These are phyloP conservation scores for Fusarium ambrosium DNA, from an alignment of 2,329 filamentous ascomycete genomes.

Conservation along the genomic window DNA sequence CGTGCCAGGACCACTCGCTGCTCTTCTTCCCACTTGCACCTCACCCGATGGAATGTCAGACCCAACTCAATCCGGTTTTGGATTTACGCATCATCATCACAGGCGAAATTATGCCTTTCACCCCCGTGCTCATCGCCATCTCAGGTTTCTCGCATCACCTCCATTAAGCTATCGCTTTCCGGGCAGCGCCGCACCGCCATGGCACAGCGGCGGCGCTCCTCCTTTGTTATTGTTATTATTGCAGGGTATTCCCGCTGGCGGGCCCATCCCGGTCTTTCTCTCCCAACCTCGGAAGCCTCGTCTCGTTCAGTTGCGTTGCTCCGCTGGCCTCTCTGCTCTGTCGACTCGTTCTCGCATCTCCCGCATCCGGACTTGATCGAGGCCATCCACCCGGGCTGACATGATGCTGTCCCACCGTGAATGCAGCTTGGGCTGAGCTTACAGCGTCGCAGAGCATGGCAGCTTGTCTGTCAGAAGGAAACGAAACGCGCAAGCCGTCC, in stretches of 20 bases:
- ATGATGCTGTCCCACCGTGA: constrained; percentile 33
- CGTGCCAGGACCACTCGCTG: constrained; percentile 1
- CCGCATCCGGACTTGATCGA: constrained; percentile 11
- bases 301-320: neutral
- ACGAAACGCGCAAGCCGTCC: constrained; percentile 39
- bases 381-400: constrained; percentile 28
- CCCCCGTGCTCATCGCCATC: constrained; percentile 31
- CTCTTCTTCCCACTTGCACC: constrained; percentile 13
- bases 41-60: constrained; percentile 27
- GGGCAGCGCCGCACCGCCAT: neutral
- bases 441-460: constrained; percentile 27
- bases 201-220: neutral
- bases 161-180: neutral
- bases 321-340: constrained; percentile 3
- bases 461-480: constrained; percentile 10
- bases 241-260: constrained; percentile 15
- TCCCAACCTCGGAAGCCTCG: constrained; percentile 32
- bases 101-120: constrained; percentile 21
- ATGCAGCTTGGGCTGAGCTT: constrained; percentile 21
- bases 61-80: constrained; percentile 39
- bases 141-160: constrained; percentile 1
- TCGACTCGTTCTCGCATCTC: constrained; percentile 20
- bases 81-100: constrained; percentile 23
- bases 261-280: constrained; percentile 28
- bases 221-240: constrained; percentile 18